These are phyloP conservation scores for Trichosporon sp. DNA, from an alignment of 1,284 basidiomycete genomes.

Conservation along the genomic window DNA sequence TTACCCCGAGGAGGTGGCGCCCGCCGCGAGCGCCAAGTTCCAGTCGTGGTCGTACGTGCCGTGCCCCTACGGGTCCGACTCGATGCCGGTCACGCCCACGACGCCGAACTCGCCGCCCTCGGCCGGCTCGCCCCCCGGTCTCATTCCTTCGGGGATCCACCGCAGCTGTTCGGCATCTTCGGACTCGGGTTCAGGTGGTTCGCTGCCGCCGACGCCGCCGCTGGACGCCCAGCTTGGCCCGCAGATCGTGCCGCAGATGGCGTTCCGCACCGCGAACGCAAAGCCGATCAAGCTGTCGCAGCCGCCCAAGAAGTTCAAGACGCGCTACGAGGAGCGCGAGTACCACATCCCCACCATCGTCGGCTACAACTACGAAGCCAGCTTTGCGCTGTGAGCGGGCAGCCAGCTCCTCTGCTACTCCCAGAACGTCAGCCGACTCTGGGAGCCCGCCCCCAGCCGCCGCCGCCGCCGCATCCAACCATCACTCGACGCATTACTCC, in stretches of 20 bases:
- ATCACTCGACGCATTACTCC: background rate
- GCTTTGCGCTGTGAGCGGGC: background rate
- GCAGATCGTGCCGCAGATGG: background rate
- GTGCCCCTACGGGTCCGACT: background rate
- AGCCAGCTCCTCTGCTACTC: background rate
- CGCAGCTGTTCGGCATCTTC: background rate
- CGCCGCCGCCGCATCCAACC: background rate
- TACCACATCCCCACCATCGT: background rate
- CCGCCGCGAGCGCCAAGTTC: background rate
- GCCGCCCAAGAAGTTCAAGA: constrained; percentile 1
- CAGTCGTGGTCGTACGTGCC: background rate
- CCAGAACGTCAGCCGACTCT: constrained; percentile 1
- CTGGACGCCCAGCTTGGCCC: background rate
- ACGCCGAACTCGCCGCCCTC: background rate
- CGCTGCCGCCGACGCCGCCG: background rate
- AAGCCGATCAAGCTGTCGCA: constrained; percentile 5
- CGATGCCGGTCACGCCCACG: constrained; percentile 1
- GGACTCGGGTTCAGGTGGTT: too few relatives aligned
- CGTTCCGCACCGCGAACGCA: constrained; percentile 1
- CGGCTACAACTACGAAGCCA: background rate
- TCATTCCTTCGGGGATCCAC: background rate
- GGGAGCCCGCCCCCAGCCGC: background rate
- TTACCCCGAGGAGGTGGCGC: background rate
- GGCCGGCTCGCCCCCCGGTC: background rate
- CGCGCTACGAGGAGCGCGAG: background rate